A percentile compares a stretch with the other conserved stretches of the same genome.
Evolutionary conservation across 2,329 filamentous ascomycete species (phyloP).

Genomic region (Torrubiella hemipterigena): DNA sequence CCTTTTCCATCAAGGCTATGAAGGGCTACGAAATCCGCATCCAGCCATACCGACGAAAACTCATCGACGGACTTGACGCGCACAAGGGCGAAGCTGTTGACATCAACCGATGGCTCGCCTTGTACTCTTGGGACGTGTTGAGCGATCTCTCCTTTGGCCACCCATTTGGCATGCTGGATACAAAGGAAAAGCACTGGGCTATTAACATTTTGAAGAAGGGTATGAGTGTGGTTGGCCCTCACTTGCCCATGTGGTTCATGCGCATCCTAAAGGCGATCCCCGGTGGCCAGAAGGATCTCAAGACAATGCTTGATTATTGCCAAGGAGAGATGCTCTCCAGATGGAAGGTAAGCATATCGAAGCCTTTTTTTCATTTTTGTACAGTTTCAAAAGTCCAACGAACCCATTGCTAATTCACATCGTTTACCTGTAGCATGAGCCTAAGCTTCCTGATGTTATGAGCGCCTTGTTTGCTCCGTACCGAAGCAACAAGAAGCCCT

Average conservation of each 20-base stretch:
- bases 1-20: conserved; percentile 2
- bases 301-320: conserved; percentile 1
- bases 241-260: conserved; percentile 2
- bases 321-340: conserved; percentile 1
- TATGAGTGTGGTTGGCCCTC: conserved; percentile 2
- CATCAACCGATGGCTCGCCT: conserved; percentile 1
- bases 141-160: conserved; percentile 2
- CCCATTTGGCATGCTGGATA: conserved; percentile 3
- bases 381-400: too few relatives aligned
- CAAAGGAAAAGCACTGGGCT: conserved; percentile 2
- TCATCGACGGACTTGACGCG: conserved; percentile 1
- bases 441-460: neutral
- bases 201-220: conserved; percentile 1
- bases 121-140: conserved; percentile 3
- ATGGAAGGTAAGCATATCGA: conserved; percentile 2
- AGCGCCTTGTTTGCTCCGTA: neutral
- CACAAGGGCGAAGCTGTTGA: neutral
- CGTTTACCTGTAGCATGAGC: neutral
- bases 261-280: conserved; percentile 1
- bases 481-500: neutral
- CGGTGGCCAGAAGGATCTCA: conserved; percentile 1
- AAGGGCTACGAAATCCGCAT: conserved; percentile 1
- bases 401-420: too few relatives aligned
- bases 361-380: neutral
- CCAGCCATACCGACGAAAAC: conserved; percentile 2